phyloP scores from a whole-genome alignment of 1,284 basidiomycete genomes.

The Leccinum fuscescens region DNA sequence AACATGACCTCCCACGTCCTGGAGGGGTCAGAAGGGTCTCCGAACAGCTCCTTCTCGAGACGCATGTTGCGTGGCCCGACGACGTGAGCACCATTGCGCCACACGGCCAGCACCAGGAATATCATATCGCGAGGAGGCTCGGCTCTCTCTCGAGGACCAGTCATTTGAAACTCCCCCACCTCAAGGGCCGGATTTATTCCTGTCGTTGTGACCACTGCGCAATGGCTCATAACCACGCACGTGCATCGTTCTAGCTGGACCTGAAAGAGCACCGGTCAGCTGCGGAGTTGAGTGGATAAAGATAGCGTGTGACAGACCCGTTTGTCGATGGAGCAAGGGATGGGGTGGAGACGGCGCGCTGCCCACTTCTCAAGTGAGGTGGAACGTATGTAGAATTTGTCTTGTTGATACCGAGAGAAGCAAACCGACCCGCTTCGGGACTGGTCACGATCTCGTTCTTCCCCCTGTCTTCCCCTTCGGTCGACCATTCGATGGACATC shows the following conservation, averaged over 20 bases:
- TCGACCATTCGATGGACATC: no score
- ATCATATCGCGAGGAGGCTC: slow-evolving; percentile 45
- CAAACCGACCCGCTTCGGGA: slow-evolving; percentile 14
- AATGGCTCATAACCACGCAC: slow-evolving; percentile 51
- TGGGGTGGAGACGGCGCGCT: slow-evolving; percentile 70
- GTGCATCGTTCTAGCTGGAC: slow-evolving; percentile 74
- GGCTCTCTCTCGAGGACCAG: slow-evolving; percentile 40
- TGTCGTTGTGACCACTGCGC: slow-evolving; percentile 46
- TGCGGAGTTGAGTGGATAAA: slow-evolving; percentile 7
- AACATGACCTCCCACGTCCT: slow-evolving; percentile 22
- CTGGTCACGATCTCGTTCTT: no score
- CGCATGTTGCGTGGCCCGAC: slow-evolving; percentile 80
- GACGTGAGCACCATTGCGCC: slow-evolving; percentile 90
- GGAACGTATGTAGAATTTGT: slow-evolving; percentile 87
- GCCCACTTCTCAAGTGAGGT: slow-evolving; percentile 82
- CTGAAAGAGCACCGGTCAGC: slow-evolving; percentile 35
- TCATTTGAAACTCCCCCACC: slow-evolving; percentile 44
- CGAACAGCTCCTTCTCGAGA: slow-evolving; percentile 95
- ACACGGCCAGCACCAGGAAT: slow-evolving; percentile 70
- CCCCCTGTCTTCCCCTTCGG: no score
- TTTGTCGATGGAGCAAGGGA: slow-evolving; percentile 41
- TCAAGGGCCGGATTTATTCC: slow-evolving; percentile 44
- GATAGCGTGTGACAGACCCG: slow-evolving; percentile 42
- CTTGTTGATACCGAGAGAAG: slow-evolving; percentile 70
- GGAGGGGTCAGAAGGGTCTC: slow-evolving; percentile 82